phyloP scores from a whole-genome alignment of 140 eudicot genomes.

The Cichorium intybus region DNA sequence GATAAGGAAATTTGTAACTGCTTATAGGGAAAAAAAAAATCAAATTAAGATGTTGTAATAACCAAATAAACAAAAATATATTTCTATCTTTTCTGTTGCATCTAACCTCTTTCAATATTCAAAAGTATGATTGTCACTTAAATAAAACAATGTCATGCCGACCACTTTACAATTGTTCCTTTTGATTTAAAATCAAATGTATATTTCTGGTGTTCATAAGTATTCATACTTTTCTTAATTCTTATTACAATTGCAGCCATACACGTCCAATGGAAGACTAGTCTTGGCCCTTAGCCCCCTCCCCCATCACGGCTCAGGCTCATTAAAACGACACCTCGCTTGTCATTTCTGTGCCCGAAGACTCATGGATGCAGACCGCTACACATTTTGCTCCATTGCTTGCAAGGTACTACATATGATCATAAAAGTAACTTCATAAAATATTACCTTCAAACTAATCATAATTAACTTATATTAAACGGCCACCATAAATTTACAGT shows the following conservation, averaged over 20 bases:
- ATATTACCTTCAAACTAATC: background rate
- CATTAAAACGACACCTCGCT: slow-evolving; percentile 12
- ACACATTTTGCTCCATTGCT: slow-evolving; percentile 32
- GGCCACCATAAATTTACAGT: background rate
- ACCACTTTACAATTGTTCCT: background rate
- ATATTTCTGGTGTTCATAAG: background rate
- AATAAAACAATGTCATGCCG: background rate
- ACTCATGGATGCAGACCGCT: slow-evolving; percentile 21
- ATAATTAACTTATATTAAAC: background rate
- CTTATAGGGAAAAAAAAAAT: background rate
- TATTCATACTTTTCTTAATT: background rate
- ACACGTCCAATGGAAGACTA: slow-evolving; percentile 35
- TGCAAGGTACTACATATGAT: slow-evolving; percentile 34
- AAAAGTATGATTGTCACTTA: background rate
- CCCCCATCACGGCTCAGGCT: slow-evolving; percentile 35
- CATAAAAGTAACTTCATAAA: background rate
- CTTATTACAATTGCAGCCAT: slow-evolving; percentile 25
- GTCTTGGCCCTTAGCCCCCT: slow-evolving; percentile 41
- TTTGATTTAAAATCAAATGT: background rate
- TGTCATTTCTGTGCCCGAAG: slow-evolving; percentile 29
- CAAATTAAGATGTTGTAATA: too few relatives aligned
- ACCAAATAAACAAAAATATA: background rate
- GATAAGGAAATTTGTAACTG: too few relatives aligned
- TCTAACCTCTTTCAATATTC: background rate
- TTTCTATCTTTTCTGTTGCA: background rate